Conservation (phyloP, 1,139 yeast genomes). For the Blastobotrys illinoisensis region DNA sequence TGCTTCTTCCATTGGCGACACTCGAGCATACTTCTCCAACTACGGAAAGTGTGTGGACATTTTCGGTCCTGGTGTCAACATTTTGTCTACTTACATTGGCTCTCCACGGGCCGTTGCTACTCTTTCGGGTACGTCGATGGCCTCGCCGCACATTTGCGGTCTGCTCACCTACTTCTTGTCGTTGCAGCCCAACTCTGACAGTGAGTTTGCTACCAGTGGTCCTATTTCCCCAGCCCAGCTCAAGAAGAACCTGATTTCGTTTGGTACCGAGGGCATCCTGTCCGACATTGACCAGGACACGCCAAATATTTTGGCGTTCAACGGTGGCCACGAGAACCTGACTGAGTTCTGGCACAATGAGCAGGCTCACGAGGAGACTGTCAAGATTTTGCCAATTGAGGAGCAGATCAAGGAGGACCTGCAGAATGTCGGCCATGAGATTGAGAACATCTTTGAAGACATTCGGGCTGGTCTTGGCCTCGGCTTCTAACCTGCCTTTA, state of each 20-base stretch:
- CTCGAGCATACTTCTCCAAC: conserved; percentile 56
- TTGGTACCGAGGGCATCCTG: conserved; percentile 66
- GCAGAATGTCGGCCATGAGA: conserved; percentile 19
- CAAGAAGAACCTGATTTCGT: conserved; percentile 80
- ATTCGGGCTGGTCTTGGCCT: conserved; percentile 22
- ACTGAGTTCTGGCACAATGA: conserved; percentile 57
- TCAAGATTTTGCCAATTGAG: conserved; percentile 24
- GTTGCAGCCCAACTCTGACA: conserved; percentile 78
- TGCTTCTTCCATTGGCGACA: conserved; percentile 46
- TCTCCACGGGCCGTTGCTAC: conserved; percentile 80
- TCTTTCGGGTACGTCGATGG: conserved; percentile 98
- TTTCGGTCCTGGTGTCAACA: conserved; percentile 55
- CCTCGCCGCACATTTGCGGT: conserved; percentile 96
- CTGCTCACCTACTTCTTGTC: conserved; percentile 78
- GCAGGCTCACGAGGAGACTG: conserved; percentile 14
- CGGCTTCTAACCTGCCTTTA: conserved; percentile 13
- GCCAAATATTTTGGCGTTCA: conserved; percentile 83
- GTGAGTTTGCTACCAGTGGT: conserved; percentile 60
- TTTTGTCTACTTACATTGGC: conserved; percentile 66
- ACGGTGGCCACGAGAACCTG: conserved; percentile 86
- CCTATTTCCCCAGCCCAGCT: conserved; percentile 74
- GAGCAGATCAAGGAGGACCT: conserved; percentile 21
- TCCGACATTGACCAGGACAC: conserved; percentile 74
- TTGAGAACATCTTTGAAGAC: conserved; percentile 21
- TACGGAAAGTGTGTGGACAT: conserved; percentile 62